phyloP scores from a whole-genome alignment of 495 filamentous ascomycete species.

The Glarea lozoyensis region DNA sequence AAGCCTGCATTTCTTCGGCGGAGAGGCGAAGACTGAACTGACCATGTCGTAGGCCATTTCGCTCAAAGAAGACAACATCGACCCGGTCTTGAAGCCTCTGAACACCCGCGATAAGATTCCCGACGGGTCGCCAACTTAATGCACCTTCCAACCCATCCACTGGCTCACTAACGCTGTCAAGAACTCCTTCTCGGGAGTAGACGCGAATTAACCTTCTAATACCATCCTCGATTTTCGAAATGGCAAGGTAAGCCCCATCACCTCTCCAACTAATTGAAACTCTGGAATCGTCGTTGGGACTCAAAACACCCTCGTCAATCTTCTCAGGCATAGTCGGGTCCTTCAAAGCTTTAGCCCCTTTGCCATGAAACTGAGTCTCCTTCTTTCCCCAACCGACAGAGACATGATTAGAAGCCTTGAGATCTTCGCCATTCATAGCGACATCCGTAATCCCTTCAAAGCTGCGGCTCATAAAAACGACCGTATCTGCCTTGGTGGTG shows the following conservation, averaged over 20 bases:
- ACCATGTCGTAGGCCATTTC: slow-evolving; percentile 90
- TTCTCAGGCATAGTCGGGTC: slow-evolving; percentile 94
- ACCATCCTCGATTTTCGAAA: slow-evolving; percentile 63
- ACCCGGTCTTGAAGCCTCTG: slow-evolving; percentile 55
- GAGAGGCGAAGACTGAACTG: slow-evolving; percentile 71
- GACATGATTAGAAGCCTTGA: slow-evolving; percentile 86
- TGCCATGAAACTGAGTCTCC: slow-evolving; percentile 96
- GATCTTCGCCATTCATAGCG: slow-evolving; percentile 61
- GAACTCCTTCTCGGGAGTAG: slow-evolving; percentile 77
- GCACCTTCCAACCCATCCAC: slow-evolving; percentile 81
- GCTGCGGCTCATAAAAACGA: slow-evolving; percentile 85
- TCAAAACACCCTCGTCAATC: slow-evolving; percentile 75
- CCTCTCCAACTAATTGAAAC: slow-evolving; percentile 86
- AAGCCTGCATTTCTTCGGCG: slow-evolving; percentile 44
- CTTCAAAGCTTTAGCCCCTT: slow-evolving; percentile 76
- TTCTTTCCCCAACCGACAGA: slow-evolving; percentile 98
- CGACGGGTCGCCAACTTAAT: slow-evolving; percentile 84
- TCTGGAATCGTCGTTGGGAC: slow-evolving; percentile 56
- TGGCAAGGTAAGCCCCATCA: slow-evolving; percentile 83
- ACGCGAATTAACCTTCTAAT: slow-evolving; percentile 72
- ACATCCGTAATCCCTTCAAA: slow-evolving; percentile 77
- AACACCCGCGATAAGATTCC: slow-evolving; percentile 80
- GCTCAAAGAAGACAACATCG: slow-evolving; percentile 93
- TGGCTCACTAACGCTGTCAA: slow-evolving; percentile 89
- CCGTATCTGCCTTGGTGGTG: slow-evolving; percentile 65